phyloP scores from a whole-genome alignment of 805 yeast species.

The Pichia pseudocactophila region DNA sequence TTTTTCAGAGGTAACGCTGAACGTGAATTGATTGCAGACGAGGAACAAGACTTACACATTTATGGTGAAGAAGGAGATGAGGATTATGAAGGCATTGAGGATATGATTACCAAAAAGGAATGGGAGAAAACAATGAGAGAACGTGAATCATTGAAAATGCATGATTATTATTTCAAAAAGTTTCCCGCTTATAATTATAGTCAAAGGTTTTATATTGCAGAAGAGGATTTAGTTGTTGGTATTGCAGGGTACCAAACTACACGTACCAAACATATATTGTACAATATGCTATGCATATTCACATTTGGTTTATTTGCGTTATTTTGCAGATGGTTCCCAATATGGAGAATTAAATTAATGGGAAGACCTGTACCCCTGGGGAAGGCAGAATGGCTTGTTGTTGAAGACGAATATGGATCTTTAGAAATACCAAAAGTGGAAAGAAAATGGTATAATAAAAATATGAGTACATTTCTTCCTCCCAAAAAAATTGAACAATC shows the following conservation, averaged over 20 bases:
- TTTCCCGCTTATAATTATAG: slow-evolving; percentile 36
- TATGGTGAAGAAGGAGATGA: slow-evolving; percentile 20
- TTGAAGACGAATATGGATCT: slow-evolving; percentile 92
- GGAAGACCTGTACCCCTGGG: slow-evolving; percentile 67
- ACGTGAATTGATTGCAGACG: slow-evolving; percentile 11
- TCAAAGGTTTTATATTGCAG: slow-evolving; percentile 88
- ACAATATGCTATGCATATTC: slow-evolving; percentile 42
- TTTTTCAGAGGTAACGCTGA: slow-evolving; percentile 13
- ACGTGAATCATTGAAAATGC: slow-evolving; percentile 25
- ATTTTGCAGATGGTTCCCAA: slow-evolving; percentile 78
- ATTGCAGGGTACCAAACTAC: slow-evolving; percentile 80
- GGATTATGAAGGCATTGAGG: slow-evolving; percentile 7
- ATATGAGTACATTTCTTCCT: slow-evolving; percentile 57
- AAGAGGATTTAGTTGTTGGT: slow-evolving; percentile 90
- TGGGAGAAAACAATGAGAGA: slow-evolving; percentile 10
- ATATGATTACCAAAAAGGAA: slow-evolving; percentile 5
- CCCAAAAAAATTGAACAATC: slow-evolving; percentile 15
- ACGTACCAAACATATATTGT: slow-evolving; percentile 35
- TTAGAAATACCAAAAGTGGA: slow-evolving; percentile 49
- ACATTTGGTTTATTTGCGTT: slow-evolving; percentile 72
- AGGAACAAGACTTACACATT: slow-evolving; percentile 10
- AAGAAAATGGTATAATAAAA: slow-evolving; percentile 57
- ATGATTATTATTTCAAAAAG: slow-evolving; percentile 36
- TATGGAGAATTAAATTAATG: slow-evolving; percentile 54
- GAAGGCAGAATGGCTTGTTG: slow-evolving; percentile 82